phyloP scores from a whole-genome alignment of 1,284 basidiomycete species.

The Heterobasidion parviporum region DNA sequence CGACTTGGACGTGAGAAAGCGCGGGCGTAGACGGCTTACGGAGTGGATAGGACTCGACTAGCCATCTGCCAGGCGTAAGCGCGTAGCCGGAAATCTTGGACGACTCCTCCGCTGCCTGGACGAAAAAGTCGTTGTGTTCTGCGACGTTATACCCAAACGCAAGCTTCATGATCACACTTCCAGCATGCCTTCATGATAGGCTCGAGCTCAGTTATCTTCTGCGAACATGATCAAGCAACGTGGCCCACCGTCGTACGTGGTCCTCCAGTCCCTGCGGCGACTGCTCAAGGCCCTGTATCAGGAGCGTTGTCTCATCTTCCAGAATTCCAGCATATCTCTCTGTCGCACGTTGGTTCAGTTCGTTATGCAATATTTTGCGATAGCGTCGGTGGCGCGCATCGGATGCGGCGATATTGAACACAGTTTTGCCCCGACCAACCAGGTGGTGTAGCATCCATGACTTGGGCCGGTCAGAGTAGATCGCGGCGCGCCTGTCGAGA shows the following conservation, averaged over 20 bases:
- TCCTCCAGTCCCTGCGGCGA: not conserved
- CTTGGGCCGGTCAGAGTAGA: not conserved
- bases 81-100: not conserved
- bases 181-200: not conserved
- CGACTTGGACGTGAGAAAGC: not conserved
- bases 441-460: not conserved
- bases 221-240: too few species aligned
- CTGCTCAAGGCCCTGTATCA: not conserved
- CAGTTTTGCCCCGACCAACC: not conserved
- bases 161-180: conserved; percentile 1
- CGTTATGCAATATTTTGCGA: not conserved
- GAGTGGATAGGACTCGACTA: conserved; percentile 3
- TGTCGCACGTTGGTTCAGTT: not conserved
- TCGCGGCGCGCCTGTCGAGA: not conserved
- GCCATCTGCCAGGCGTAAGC: conserved; percentile 3
- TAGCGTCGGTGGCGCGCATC: not conserved
- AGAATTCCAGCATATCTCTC: not conserved
- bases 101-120: not conserved
- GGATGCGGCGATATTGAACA: conserved; percentile 1
- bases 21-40: not conserved
- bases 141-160: not conserved
- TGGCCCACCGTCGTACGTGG: not conserved
- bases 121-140: not conserved
- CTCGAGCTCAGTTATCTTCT: not conserved
- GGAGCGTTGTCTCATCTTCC: not conserved